Conservation (phyloP, 805 yeast genomes). For the Zygotorulaspora danielsina region DNA sequence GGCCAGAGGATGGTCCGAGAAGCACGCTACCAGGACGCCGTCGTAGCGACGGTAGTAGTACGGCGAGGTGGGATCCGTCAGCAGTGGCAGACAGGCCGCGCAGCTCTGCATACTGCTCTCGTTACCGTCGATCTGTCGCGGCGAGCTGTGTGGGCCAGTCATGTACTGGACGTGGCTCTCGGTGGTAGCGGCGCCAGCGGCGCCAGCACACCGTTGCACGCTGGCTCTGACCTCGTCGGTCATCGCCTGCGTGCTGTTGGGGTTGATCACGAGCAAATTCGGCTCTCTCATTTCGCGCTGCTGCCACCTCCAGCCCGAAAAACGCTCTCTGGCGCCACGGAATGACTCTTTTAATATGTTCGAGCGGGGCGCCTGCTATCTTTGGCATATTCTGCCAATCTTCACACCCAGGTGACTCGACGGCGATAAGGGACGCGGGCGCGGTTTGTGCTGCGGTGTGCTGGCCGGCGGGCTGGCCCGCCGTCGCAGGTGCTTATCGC, state of each 20-base stretch:
- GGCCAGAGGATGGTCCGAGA: slow-evolving; percentile 30
- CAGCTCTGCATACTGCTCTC: slow-evolving; percentile 19
- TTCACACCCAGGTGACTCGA: too few relatives aligned
- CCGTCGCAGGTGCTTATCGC: too few relatives aligned
- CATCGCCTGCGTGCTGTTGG: slow-evolving; percentile 26
- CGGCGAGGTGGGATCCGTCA: slow-evolving; percentile 12
- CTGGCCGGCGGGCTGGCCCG: too few relatives aligned
- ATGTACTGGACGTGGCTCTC: slow-evolving; percentile 8
- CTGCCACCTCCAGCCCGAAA: background rate
- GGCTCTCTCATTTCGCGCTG: too few relatives aligned
- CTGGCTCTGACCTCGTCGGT: slow-evolving; percentile 18
- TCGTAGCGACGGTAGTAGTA: slow-evolving; percentile 19
- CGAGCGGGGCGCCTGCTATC: too few relatives aligned
- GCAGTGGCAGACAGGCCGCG: slow-evolving; percentile 20
- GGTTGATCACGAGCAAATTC: slow-evolving; percentile 23
- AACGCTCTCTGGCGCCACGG: too few relatives aligned
- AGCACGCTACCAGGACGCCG: slow-evolving; percentile 27
- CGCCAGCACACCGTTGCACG: slow-evolving; percentile 8
- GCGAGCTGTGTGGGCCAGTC: slow-evolving; percentile 25
- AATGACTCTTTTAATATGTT: too few relatives aligned
- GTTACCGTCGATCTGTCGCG: slow-evolving; percentile 23
- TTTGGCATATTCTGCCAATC: too few relatives aligned
- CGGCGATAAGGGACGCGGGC: too few relatives aligned
- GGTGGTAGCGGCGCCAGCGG: slow-evolving; percentile 6
- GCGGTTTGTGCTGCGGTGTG: too few relatives aligned